A percentile compares a stretch with the other conserved stretches of the same genome.
Evolutionary conservation across 2,329 filamentous ascomycete genomes (phyloP).

Genomic region (Colletotrichum godetiae): DNA sequence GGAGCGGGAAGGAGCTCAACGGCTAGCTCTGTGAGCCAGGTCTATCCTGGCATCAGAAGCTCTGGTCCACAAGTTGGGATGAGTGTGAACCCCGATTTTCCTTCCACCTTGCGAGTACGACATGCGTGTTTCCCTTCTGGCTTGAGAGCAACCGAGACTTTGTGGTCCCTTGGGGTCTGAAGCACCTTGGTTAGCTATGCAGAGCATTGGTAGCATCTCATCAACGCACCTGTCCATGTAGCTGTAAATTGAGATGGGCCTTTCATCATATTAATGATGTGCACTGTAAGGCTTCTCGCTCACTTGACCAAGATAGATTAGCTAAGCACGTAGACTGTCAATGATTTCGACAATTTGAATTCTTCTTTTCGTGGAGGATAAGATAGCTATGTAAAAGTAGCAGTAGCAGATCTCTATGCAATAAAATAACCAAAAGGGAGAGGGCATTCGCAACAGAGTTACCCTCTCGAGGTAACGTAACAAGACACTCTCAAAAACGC

Average conservation of each 20-base stretch:
- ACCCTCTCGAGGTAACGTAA: neutral
- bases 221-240: no score
- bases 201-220: no score
- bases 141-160: neutral
- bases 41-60: neutral
- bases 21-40: neutral
- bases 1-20: neutral
- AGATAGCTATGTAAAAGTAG: slow-evolving; percentile 8
- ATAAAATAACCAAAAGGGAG: neutral
- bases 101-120: neutral
- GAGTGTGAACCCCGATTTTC: neutral
- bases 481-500: slow-evolving; percentile 19
- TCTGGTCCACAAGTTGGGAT: neutral
- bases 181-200: neutral
- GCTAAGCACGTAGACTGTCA: neutral
- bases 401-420: slow-evolving; percentile 15
- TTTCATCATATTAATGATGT: no score
- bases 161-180: neutral
- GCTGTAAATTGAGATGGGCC: no score
- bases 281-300: neutral
- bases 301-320: neutral
- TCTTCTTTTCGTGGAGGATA: neutral
- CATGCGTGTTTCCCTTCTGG: neutral
- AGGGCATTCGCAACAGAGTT: neutral
- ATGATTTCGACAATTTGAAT: slow-evolving; percentile 5